Evolutionary conservation across 2,329 filamentous ascomycete genomes (phyloP).

Genomic region (Pyrenophora tritici-repentis): DNA sequence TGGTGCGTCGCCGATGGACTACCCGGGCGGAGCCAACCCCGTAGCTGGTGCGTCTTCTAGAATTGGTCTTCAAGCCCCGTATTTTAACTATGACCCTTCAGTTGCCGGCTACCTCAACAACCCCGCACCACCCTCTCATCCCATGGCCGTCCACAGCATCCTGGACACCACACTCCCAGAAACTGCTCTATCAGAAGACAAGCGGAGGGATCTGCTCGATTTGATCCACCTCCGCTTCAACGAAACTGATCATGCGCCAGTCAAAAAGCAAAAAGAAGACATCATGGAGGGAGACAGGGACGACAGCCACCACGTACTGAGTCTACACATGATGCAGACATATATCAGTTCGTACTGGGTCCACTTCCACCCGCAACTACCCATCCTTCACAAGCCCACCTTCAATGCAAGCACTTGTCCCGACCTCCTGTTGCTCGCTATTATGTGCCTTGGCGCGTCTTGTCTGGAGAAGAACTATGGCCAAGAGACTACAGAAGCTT

Average conservation of each 20-base stretch:
- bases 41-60: constrained; percentile 48
- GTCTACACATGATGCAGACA: constrained; percentile 91
- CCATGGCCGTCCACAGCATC: constrained; percentile 88
- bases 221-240: constrained; percentile 82
- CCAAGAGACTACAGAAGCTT: constrained; percentile 71
- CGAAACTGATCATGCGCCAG: constrained; percentile 74
- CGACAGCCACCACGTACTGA: constrained; percentile 67
- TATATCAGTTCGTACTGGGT: constrained; percentile 91
- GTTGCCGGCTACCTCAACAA: constrained; percentile 56
- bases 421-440: constrained; percentile 79
- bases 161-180: constrained; percentile 81
- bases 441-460: constrained; percentile 91
- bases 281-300: constrained; percentile 80
- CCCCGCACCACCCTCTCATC: constrained; percentile 67
- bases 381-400: constrained; percentile 91
- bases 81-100: constrained; percentile 56
- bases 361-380: constrained; percentile 91
- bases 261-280: constrained; percentile 74
- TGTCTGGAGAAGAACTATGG: constrained; percentile 85
- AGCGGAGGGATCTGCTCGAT: constrained; percentile 80
- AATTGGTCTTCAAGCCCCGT: constrained; percentile 55
- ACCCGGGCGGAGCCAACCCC: constrained; percentile 38
- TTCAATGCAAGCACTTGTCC: constrained; percentile 88
- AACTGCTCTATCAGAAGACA: constrained; percentile 82
- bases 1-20: constrained; percentile 46